phyloP scores from a whole-genome alignment of 1,284 basidiomycete genomes.

The Heterobasidion parviporum region DNA sequence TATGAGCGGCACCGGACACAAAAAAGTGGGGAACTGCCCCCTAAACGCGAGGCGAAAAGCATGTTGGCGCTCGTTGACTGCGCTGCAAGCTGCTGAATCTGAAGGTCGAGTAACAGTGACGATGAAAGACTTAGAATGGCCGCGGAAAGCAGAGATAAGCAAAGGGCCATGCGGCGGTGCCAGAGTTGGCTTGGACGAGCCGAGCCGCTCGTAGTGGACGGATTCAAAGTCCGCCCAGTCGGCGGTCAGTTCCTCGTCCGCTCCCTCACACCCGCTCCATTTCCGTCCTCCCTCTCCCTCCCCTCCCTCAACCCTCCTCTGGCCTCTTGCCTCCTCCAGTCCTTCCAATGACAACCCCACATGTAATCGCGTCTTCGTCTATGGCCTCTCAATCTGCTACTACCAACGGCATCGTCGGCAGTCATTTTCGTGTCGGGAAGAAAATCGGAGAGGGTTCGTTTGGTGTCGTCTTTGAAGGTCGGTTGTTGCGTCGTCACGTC shows the following conservation, averaged over 20 bases:
- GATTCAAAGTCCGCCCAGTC: constrained; percentile 1
- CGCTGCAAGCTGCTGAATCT: no score
- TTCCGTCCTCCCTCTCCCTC: not conserved
- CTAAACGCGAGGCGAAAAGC: no score
- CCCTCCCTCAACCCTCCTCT: constrained; percentile 4
- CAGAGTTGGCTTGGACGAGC: no score
- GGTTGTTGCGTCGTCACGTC: not conserved
- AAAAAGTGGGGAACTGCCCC: no score
- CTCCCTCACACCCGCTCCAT: not conserved
- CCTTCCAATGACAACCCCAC: constrained; percentile 59
- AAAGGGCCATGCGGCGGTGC: no score
- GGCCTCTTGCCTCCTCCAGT: constrained; percentile 15
- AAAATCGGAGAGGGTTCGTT: constrained; percentile 86
- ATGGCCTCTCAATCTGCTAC: constrained; percentile 52
- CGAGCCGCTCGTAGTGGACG: not conserved
- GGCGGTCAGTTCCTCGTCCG: not conserved
- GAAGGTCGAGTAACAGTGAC: no score
- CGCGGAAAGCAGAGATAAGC: no score
- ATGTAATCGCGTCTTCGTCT: constrained; percentile 63
- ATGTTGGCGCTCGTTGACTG: no score
- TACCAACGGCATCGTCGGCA: constrained; percentile 66
- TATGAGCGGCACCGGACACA: no score
- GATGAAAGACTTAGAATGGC: no score
- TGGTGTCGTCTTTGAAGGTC: constrained; percentile 78
- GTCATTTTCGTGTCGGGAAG: constrained; percentile 74